Conservation (phyloP, 768 basidiomycete genomes). For the Termitomyces sp. region DNA sequence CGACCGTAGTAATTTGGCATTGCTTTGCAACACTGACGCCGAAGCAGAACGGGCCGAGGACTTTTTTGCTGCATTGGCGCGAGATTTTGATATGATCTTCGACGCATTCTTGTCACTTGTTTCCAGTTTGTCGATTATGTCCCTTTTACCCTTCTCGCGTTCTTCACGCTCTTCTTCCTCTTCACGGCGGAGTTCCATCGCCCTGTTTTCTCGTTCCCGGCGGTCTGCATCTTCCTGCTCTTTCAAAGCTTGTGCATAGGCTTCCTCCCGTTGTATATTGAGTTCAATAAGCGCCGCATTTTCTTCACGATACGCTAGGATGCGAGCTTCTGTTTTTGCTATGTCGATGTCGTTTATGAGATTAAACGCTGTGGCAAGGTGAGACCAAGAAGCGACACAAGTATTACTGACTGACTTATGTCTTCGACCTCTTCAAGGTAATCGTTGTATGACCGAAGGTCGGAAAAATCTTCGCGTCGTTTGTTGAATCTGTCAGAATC, state of each 20-base stretch:
- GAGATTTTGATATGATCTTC: conserved; percentile 66
- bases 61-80: conserved; percentile 61
- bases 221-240: conserved; percentile 83
- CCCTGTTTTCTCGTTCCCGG: conserved; percentile 65
- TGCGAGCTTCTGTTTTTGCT: conserved; percentile 76
- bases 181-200: conserved; percentile 58
- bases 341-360: conserved; percentile 88
- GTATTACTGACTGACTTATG: conserved; percentile 41
- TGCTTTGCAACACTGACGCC: conserved; percentile 40
- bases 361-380: conserved; percentile 75
- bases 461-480: conserved; percentile 81
- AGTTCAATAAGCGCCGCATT: conserved; percentile 82
- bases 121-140: conserved; percentile 80
- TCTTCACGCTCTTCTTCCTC: conserved; percentile 79
- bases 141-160: conserved; percentile 64
- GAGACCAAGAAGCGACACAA: conserved; percentile 4
- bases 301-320: conserved; percentile 72
- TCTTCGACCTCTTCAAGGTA: conserved; percentile 97
- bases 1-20: conserved; percentile 50
- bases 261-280: conserved; percentile 80
- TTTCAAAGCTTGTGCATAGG: conserved; percentile 64
- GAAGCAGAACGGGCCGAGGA: conserved; percentile 53
- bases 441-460: conserved; percentile 82
- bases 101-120: conserved; percentile 69
- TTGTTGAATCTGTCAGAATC: conserved; percentile 80